A percentile compares a stretch with the other conserved stretches of the same genome.
phyloP scores from a whole-genome alignment of 2,329 filamentous ascomycete species.

The Colletotrichum sp. region DNA sequence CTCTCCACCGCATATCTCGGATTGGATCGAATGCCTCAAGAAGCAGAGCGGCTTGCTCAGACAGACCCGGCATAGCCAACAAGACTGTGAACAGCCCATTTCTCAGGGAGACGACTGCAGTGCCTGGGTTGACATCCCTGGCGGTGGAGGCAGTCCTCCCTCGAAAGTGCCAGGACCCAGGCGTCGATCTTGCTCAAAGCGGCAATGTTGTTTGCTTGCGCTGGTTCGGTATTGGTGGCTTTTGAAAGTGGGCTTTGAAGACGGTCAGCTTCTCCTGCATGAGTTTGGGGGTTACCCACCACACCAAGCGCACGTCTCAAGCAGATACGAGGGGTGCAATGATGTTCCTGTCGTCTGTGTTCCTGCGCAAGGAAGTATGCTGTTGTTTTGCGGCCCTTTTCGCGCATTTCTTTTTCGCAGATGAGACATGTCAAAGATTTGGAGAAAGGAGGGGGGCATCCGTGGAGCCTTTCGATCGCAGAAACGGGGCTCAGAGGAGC shows the following conservation, averaged over 20 bases:
- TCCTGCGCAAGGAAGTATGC: neutral
- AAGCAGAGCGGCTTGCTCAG: neutral
- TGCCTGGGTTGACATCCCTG: neutral
- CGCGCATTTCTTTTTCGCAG: neutral
- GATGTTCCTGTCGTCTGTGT: neutral
- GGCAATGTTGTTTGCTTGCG: slow-evolving; percentile 3
- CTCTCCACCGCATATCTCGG: neutral
- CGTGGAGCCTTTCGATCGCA: neutral
- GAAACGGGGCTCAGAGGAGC: neutral
- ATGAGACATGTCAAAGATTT: neutral
- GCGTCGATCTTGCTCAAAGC: neutral
- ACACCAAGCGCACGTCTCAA: neutral
- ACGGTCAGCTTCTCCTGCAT: slow-evolving; percentile 3
- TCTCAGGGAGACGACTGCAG: neutral
- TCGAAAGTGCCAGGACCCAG: neutral
- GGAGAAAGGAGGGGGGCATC: neutral
- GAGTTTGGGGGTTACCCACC: neutral
- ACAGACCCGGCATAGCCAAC: neutral
- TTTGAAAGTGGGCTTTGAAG: neutral
- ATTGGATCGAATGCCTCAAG: neutral
- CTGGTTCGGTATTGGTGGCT: neutral
- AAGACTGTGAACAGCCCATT: neutral
- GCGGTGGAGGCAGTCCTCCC: neutral
- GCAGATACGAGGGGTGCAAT: neutral
- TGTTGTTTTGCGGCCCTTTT: neutral